Evolutionary conservation across 2,329 filamentous ascomycete genomes (phyloP), one percentile per base, ranked within the genome.

Genomic region (Colletotrichum lini): DNA sequence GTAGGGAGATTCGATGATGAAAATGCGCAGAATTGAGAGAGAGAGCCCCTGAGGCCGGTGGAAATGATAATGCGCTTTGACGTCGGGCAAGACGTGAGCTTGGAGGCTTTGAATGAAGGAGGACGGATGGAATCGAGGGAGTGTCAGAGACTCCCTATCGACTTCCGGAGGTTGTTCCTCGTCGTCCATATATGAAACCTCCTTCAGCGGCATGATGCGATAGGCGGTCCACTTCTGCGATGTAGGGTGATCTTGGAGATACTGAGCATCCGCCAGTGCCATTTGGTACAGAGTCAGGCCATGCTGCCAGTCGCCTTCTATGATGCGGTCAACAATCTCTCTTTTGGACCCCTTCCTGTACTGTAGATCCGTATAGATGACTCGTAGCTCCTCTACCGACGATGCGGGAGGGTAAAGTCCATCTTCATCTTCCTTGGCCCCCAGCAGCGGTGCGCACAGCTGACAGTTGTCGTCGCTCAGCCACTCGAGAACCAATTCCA

Each of bases 11-110:
- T 96, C 92, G 73, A 94, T 84, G 70, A 95, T 89, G 76, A 94
- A 93, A 56, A 97, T 91, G 61, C 94, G 90, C n/a, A 97, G 83
- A 35, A 96, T 85, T 1, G 93, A 87, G 4, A 96, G 83, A 0
- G 93, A 90, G n/a, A 93, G 84, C 1, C 87, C 85, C 64, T 88
- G 86, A 64, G 93, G 92, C n/a, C 92, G 89, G 74, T 93, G 91
- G 72, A 96, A 89, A 75, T 94, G 92, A 80, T 94, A 96, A 80
- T 97, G 93, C 6, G 93, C 93, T 80, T 96, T 97, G 75, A 95
- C 89, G 70, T 96, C 88, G 1, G 94, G 93, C 1, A 94, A 85
- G 21, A 95, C 88, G 77, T 95, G 91, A 50, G 86, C 85, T 75
- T 95, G 92, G 2, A 98, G 88, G 74, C 92, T 92, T 74, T 90